Evolutionary conservation across 2,329 filamentous ascomycete species (phyloP).

Genomic region (Verticillium dahliae): DNA sequence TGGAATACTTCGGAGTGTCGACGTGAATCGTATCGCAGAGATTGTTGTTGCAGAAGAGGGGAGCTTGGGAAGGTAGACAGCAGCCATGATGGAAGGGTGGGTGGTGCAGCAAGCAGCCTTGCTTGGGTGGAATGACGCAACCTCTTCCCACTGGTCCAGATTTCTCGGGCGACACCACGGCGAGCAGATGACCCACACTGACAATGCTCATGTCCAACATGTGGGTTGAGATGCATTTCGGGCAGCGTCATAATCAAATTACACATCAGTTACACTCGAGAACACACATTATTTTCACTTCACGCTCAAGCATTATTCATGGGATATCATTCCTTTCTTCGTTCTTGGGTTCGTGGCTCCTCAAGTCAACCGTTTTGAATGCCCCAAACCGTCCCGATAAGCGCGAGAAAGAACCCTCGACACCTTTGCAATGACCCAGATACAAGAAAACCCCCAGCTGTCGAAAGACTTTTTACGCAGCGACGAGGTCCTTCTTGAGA

Average conservation of each 20-base stretch:
- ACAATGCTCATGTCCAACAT: background rate
- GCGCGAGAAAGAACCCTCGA: conserved; percentile 37
- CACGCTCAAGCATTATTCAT: conserved; percentile 3
- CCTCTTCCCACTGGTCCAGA: background rate
- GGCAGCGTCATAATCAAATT: background rate
- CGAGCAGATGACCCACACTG: background rate
- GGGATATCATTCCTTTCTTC: conserved; percentile 12
- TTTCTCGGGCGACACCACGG: background rate
- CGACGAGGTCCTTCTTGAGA: conserved; percentile 90
- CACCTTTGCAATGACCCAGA: conserved; percentile 47
- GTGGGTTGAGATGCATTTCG: background rate
- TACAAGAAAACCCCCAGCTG: conserved; percentile 30
- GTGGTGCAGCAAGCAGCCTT: background rate
- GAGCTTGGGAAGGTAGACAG: background rate
- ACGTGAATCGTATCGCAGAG: background rate
- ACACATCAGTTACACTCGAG: no score
- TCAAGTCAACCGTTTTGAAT: conserved; percentile 12
- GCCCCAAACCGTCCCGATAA: conserved; percentile 13
- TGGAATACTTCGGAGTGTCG: background rate
- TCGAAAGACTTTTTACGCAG: conserved; percentile 30
- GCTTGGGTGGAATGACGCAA: background rate
- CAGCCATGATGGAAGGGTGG: background rate
- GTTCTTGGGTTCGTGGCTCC: conserved; percentile 14
- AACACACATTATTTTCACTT: background rate
- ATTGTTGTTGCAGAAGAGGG: background rate